Conservation (phyloP, 495 filamentous ascomycete species). For the Podospora australis region DNA sequence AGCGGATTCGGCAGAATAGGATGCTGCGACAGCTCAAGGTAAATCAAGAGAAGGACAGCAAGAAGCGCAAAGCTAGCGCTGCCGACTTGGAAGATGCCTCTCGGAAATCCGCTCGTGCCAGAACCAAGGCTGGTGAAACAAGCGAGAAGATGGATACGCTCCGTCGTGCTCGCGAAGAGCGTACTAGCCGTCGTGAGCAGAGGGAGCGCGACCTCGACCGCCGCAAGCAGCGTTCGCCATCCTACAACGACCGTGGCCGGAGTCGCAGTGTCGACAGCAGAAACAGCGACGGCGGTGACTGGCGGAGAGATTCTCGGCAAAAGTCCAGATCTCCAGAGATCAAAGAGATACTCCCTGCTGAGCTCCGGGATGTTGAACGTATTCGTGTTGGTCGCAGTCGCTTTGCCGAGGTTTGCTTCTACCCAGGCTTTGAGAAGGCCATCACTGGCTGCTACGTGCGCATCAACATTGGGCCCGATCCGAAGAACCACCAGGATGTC, state of each 20-base stretch:
- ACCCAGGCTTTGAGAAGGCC: conserved; percentile 76
- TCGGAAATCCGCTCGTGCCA: conserved; percentile 75
- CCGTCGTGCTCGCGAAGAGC: conserved; percentile 78
- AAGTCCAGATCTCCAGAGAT: conserved; percentile 42
- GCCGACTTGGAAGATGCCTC: conserved; percentile 64
- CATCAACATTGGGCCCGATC: conserved; percentile 68
- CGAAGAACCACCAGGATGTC: conserved; percentile 57
- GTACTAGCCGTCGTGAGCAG: conserved; percentile 67
- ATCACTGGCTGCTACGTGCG: conserved; percentile 75
- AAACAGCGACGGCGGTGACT: conserved; percentile 69
- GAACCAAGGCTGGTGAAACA: conserved; percentile 75
- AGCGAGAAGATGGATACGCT: conserved; percentile 73
- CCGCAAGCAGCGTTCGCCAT: conserved; percentile 43
- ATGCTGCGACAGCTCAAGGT: conserved; percentile 76
- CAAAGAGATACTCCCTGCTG: conserved; percentile 49
- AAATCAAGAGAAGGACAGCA: conserved; percentile 55
- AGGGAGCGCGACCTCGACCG: conserved; percentile 61
- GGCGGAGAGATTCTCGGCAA: conserved; percentile 40
- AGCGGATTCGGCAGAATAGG: conserved; percentile 72
- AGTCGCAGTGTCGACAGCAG: conserved; percentile 60
- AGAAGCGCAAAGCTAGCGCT: conserved; percentile 76
- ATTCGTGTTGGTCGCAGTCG: conserved; percentile 72
- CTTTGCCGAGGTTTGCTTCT: conserved; percentile 83
- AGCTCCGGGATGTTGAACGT: conserved; percentile 74
- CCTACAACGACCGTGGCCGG: conserved; percentile 20